phyloP scores from a whole-genome alignment of 768 basidiomycete species.

The Lepiota subincarnata region DNA sequence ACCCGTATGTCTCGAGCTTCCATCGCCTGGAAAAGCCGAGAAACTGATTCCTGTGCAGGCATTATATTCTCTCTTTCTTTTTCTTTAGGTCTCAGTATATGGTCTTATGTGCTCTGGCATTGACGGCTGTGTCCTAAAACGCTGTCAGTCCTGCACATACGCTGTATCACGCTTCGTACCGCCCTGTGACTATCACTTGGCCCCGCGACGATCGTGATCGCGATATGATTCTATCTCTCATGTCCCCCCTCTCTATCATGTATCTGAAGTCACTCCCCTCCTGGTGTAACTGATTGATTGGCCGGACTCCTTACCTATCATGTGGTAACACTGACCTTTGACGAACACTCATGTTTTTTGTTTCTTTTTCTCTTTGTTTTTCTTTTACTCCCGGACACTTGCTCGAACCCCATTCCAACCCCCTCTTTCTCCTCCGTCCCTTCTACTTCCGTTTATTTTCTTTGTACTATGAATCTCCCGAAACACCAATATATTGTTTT shows the following conservation, averaged over 20 bases:
- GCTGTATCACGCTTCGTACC: constrained; percentile 65
- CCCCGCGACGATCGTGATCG: constrained; percentile 67
- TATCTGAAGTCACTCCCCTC: constrained; percentile 21
- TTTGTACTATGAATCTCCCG: background rate
- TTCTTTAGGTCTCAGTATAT: constrained; percentile 25
- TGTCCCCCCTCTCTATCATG: constrained; percentile 18
- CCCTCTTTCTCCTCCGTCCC: background rate
- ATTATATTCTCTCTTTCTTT: constrained; percentile 16
- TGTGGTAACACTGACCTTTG: background rate
- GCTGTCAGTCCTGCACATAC: constrained; percentile 46
- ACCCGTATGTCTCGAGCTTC: constrained; percentile 8
- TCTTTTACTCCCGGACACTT: background rate
- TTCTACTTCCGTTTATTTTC: background rate
- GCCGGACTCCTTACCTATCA: constrained; percentile 1
- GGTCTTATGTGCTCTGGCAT: constrained; percentile 1
- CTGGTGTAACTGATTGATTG: constrained; percentile 7
- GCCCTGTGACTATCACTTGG: constrained; percentile 46
- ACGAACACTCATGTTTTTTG: constrained; percentile 5
- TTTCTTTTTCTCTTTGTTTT: background rate
- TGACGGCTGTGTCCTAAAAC: constrained; percentile 4
- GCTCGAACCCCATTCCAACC: background rate
- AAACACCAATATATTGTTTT: too few relatives aligned
- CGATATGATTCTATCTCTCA: constrained; percentile 36
- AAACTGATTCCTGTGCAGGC: background rate
- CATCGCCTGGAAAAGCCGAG: constrained; percentile 1